phyloP scores from a whole-genome alignment of 177 flowering plant genomes.

The Vitis hybrid region DNA sequence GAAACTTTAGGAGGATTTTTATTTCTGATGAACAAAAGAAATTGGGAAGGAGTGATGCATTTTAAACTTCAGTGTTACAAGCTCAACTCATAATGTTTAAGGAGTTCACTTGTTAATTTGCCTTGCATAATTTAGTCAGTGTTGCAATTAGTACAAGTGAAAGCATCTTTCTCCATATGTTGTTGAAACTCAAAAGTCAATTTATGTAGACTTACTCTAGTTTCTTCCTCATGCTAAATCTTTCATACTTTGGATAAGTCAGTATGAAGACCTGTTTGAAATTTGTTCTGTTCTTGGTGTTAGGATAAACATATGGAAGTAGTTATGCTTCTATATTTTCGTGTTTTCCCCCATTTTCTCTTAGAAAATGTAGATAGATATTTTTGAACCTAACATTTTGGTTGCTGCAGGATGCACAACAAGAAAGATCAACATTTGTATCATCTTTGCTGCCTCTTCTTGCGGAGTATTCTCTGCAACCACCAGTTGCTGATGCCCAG shows the following conservation, averaged over 20 bases:
- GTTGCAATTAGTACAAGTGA: too few relatives aligned
- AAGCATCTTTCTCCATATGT: too few relatives aligned
- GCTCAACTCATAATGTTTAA: too few relatives aligned
- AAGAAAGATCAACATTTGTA: constrained; percentile 82
- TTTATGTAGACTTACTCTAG: neutral
- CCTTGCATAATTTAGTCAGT: too few relatives aligned
- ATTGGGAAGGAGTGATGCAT: too few relatives aligned
- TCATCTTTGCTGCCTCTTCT: constrained; percentile 86
- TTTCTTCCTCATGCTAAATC: neutral
- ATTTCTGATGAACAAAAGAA: too few relatives aligned
- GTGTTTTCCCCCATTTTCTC: neutral
- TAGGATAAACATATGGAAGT: too few relatives aligned
- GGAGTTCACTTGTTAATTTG: too few relatives aligned
- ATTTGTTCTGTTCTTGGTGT: neutral
- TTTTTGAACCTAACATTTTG: constrained; percentile 13
- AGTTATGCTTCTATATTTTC: too few relatives aligned
- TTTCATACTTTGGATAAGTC: neutral
- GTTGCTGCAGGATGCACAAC: constrained; percentile 78
- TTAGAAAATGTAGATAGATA: neutral
- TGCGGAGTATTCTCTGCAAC: constrained; percentile 83
- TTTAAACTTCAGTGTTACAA: too few relatives aligned
- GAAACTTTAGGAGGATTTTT: too few relatives aligned
- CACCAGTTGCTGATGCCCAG: constrained; percentile 87
- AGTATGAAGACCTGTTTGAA: neutral
- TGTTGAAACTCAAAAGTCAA: neutral